Percentiles rank a stretch among this genome's conserved stretches.
These are phyloP conservation scores for Vaccinium myrtillus DNA, from an alignment of 148 eudicot species.

Conservation along the genomic window DNA sequence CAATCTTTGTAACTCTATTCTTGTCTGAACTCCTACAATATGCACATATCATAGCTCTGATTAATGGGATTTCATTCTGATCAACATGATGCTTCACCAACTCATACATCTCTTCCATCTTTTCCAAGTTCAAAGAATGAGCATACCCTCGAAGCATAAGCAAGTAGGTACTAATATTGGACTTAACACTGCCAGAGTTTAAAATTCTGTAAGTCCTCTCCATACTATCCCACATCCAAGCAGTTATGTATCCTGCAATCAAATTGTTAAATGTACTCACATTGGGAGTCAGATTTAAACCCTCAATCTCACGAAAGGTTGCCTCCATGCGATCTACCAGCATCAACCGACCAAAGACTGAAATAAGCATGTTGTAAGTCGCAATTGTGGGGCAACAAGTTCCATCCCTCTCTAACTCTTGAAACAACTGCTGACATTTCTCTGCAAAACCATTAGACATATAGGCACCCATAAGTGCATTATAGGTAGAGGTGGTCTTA, in stretches of 20 bases:
- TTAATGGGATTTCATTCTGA: slow-evolving; percentile 17
- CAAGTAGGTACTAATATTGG: slow-evolving; percentile 46
- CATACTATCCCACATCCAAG: slow-evolving; percentile 98
- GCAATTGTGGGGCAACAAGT: slow-evolving; percentile 59
- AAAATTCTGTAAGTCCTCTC: slow-evolving; percentile 54
- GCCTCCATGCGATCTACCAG: slow-evolving; percentile 85
- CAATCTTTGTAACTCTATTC: slow-evolving; percentile 48
- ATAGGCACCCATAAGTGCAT: slow-evolving; percentile 77
- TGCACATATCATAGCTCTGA: slow-evolving; percentile 68
- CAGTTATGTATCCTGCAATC: slow-evolving; percentile 76
- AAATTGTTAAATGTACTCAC: slow-evolving; percentile 59
- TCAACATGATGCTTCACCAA: slow-evolving; percentile 34
- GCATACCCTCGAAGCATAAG: slow-evolving; percentile 85
- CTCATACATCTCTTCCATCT: slow-evolving; percentile 76
- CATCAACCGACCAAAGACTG: slow-evolving; percentile 66
- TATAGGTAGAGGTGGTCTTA: slow-evolving; percentile 47
- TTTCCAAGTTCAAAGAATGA: slow-evolving; percentile 56
- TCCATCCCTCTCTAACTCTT: slow-evolving; percentile 55
- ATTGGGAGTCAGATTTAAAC: slow-evolving; percentile 51
- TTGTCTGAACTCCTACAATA: slow-evolving; percentile 54
- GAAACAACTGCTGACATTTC: slow-evolving; percentile 59
- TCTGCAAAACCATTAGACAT: slow-evolving; percentile 43
- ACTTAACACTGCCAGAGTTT: slow-evolving; percentile 43
- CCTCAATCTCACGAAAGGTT: slow-evolving; percentile 45
- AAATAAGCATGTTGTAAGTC: slow-evolving; percentile 79